Base-by-base conservation (phyloP, 1,284 basidiomycete species). In the Ganoderma leucocontextum region DNA sequence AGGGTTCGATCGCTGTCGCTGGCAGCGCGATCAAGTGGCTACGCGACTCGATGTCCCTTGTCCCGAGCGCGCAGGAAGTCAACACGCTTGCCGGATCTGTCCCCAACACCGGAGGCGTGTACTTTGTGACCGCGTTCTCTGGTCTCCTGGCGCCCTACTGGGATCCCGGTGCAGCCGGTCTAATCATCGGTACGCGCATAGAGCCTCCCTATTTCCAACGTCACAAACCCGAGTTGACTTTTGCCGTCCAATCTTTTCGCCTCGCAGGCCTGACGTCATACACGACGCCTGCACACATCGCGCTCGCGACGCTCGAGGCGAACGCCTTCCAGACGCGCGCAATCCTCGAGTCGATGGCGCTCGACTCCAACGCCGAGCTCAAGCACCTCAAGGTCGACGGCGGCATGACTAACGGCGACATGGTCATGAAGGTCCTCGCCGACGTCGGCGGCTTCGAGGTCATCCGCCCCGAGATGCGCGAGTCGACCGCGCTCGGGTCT, bases 11-110 rank as follows among this genome's bases (percentile, higher is more conserved):
- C 74, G 95, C 95, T 42, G 98, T 99, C 36, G 97, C 96, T 13
- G 97, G 97, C 44, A 95, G 93, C 72, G 96, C 96, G 10, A 91
- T 99, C 79, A 97, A 98, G 82, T 99, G 97, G 95, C 84, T 99
- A 12, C 92, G 97, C 36, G 98, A 99, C 82, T 92, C 94, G 44
- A 89, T 99, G 85, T 83, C 86, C 33, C 81, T 99, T 72, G 97
- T 99, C 77, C 81, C 89, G 55, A 87, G 91, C 49, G 94, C 96
- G 0, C 81, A 80, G 22, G 95, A 99, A 69, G 93, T 99, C 76
- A 98, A 98, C 77, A 85, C 85, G 19, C 87, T 99, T 49, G 97
- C 96, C 1, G 89, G 86, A 6, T 86, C 91, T 57, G 95, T 93
- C 55, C 82, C 89, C 19, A 89, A 93, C 76, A 93, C 95, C 0